Evolutionary conservation across 495 filamentous ascomycete genomes (phyloP).

Genomic region (Parathielavia appendiculata): DNA sequence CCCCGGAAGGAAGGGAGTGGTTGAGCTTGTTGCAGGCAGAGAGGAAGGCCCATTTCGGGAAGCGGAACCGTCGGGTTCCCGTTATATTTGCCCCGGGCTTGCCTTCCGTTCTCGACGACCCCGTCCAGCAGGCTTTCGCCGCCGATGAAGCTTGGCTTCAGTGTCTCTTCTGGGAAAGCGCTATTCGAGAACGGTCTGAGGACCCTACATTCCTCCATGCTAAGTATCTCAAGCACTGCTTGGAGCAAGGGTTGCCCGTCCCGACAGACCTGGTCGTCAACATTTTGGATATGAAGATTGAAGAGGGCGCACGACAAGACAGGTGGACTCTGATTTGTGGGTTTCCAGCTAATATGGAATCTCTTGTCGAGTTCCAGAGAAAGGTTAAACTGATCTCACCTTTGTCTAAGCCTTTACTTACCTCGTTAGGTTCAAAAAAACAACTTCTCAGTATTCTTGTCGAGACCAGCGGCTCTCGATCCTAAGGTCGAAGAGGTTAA

Average conservation of each 20-base stretch:
- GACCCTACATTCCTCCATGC: not conserved
- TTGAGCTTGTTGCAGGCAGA: not conserved
- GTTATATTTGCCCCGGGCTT: not conserved
- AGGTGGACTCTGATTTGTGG: too few relatives aligned
- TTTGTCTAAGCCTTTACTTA: too few relatives aligned
- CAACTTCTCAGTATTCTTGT: too few relatives aligned
- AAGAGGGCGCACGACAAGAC: too few relatives aligned
- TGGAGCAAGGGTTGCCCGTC: not conserved
- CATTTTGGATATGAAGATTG: not conserved
- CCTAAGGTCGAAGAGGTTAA: too few relatives aligned
- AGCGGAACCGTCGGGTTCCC: not conserved
- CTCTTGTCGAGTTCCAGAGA: too few relatives aligned
- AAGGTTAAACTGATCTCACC: too few relatives aligned
- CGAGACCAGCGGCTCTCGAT: too few relatives aligned
- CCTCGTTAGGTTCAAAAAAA: too few relatives aligned
- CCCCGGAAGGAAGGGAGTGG: not conserved
- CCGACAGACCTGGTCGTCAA: not conserved
- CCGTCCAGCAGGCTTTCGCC: not conserved
- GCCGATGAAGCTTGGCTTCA: not conserved
- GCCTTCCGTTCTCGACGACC: not conserved
- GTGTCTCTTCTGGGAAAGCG: not conserved
- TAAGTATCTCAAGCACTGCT: not conserved
- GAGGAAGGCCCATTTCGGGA: not conserved
- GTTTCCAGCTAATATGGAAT: not conserved
- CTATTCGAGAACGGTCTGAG: not conserved